Evolutionary conservation across 1,139 yeast species (phyloP).

Genomic region (Eremothecium sinecaudum): DNA sequence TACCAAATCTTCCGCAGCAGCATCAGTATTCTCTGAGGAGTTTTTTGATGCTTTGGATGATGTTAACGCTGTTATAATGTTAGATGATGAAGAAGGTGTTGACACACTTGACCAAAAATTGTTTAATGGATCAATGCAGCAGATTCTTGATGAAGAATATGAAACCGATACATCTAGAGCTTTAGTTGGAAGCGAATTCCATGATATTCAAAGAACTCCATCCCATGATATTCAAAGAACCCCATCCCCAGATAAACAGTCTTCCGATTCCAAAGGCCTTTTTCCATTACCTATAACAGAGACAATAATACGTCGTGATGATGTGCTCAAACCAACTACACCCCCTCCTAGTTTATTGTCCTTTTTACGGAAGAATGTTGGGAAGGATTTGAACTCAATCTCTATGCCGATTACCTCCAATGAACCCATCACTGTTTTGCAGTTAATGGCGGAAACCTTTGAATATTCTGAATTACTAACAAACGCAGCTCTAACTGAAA

Average conservation of each 20-base stretch:
- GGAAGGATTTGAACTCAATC: constrained; percentile 76
- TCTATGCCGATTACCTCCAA: constrained; percentile 93
- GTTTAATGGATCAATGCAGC: constrained; percentile 4
- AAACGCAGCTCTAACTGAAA: constrained; percentile 42
- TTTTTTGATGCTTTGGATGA: constrained; percentile 31
- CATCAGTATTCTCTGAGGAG: constrained; percentile 22
- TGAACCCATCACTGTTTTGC: constrained; percentile 80
- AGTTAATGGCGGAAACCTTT: constrained; percentile 65
- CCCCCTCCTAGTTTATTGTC: constrained; percentile 77
- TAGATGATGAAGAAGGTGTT: constrained; percentile 26
- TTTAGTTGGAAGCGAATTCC: constrained; percentile 7
- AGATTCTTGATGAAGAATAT: constrained; percentile 15
- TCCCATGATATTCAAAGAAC: not conserved
- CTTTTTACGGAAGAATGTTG: constrained; percentile 79
- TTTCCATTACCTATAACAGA: constrained; percentile 53
- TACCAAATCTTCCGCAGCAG: constrained; percentile 11
- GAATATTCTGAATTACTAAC: constrained; percentile 67
- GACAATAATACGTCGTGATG: constrained; percentile 46
- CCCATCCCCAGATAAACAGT: not conserved
- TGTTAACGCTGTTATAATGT: constrained; percentile 25
- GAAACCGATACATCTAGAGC: constrained; percentile 19
- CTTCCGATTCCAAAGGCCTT: constrained; percentile 24
- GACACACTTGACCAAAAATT: constrained; percentile 9
- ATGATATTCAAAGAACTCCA: not conserved
- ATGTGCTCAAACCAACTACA: constrained; percentile 50